These are phyloP conservation scores for Sporormia fimetaria DNA, from an alignment of 495 filamentous ascomycete species.

Conservation along the genomic window DNA sequence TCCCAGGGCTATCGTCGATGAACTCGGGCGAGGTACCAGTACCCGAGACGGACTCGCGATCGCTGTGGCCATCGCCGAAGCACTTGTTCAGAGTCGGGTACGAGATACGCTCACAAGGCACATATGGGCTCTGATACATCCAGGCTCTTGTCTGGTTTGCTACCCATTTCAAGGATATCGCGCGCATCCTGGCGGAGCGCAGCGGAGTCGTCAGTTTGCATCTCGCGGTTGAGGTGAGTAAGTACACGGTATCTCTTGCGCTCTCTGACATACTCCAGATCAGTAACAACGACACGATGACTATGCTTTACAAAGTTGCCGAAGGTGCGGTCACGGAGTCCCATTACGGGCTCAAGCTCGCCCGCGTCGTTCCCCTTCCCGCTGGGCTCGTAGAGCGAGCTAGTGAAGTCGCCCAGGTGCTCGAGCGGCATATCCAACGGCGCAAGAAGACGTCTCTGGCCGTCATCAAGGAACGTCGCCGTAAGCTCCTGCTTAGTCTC, in stretches of 20 bases:
- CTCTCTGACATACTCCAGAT: conserved; percentile 17
- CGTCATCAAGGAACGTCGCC: conserved; percentile 46
- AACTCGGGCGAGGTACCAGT: conserved; percentile 86
- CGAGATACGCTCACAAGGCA: background rate
- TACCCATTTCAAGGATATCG: conserved; percentile 81
- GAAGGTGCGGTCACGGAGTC: conserved; percentile 58
- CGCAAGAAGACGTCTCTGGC: conserved; percentile 47
- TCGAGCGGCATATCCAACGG: conserved; percentile 44
- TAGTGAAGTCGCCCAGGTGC: conserved; percentile 46
- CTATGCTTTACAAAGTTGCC: conserved; percentile 73
- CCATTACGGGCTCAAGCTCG: conserved; percentile 71
- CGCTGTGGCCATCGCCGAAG: conserved; percentile 80
- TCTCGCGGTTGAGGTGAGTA: conserved; percentile 54
- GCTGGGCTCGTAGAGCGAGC: conserved; percentile 54
- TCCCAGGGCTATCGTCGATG: conserved; percentile 65
- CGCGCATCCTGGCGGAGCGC: conserved; percentile 59
- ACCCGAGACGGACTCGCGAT: conserved; percentile 80
- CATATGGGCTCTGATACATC: background rate
- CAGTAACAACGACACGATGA: conserved; percentile 43
- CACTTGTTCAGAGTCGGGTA: conserved; percentile 57
- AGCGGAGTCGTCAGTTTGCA: conserved; percentile 72
- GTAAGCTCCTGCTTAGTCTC: conserved; percentile 63
- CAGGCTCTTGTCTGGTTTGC: conserved; percentile 74
- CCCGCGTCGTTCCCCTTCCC: conserved; percentile 64
- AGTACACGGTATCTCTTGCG: background rate